phyloP scores from a whole-genome alignment of 805 yeast genomes.

The Teunomyces funiuensis region DNA sequence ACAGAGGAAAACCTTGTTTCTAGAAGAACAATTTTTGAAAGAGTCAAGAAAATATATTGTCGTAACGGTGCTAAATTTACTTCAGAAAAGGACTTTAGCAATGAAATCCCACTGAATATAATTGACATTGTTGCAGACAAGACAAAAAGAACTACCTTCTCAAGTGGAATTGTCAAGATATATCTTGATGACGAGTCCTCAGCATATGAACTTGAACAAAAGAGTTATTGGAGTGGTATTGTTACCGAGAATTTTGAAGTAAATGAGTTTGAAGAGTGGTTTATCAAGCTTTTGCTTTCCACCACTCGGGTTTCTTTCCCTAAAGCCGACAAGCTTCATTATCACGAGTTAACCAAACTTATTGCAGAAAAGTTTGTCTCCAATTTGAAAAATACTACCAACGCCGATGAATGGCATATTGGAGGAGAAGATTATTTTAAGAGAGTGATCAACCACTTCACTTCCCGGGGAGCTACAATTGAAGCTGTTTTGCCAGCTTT shows the following conservation, averaged over 20 bases:
- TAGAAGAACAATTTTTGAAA: slow-evolving; percentile 24
- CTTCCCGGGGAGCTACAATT: slow-evolving; percentile 46
- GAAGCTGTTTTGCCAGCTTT: slow-evolving; percentile 64
- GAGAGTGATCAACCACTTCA: slow-evolving; percentile 45
- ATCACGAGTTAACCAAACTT: slow-evolving; percentile 12
- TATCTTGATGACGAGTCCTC: slow-evolving; percentile 3
- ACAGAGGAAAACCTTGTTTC: neutral
- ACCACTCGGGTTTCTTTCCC: slow-evolving; percentile 20
- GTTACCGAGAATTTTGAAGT: slow-evolving; percentile 24
- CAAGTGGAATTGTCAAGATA: slow-evolving; percentile 4
- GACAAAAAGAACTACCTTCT: neutral
- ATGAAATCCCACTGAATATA: neutral
- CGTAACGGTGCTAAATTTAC: slow-evolving; percentile 18
- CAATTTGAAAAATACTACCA: slow-evolving; percentile 47
- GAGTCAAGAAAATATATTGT: slow-evolving; percentile 26
- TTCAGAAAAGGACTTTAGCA: slow-evolving; percentile 11
- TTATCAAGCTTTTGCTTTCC: slow-evolving; percentile 25
- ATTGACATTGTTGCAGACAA: neutral
- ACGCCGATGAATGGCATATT: slow-evolving; percentile 49
- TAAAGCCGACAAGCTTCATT: slow-evolving; percentile 4
- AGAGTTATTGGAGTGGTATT: slow-evolving; percentile 25
- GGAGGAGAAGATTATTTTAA: slow-evolving; percentile 47
- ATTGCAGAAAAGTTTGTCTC: slow-evolving; percentile 46
- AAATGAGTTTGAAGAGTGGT: slow-evolving; percentile 33
- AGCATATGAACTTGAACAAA: slow-evolving; percentile 21